phyloP scores from a whole-genome alignment of 805 yeast species.

The Candida qinlingensis region DNA sequence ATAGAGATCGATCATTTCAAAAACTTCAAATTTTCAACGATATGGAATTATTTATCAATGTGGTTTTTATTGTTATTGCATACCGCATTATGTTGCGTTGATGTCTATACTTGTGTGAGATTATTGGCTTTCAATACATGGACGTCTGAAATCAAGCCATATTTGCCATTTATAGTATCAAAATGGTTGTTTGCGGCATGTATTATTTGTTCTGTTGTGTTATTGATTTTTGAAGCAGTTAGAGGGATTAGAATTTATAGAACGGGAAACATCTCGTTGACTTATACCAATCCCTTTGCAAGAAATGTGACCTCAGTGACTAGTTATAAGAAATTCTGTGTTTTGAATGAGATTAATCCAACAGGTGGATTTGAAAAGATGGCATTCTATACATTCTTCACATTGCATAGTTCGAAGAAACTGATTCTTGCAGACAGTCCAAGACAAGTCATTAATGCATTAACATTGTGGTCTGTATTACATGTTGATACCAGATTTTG shows the following conservation, averaged over 20 bases:
- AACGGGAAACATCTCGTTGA: constrained; percentile 60
- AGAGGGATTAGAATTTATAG: constrained; percentile 54
- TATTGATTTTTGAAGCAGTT: constrained; percentile 50
- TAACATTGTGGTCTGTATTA: constrained; percentile 56
- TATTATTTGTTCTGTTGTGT: constrained; percentile 61
- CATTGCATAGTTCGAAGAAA: constrained; percentile 55
- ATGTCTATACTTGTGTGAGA: constrained; percentile 73
- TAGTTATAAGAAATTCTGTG: constrained; percentile 63
- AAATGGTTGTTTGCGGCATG: constrained; percentile 80
- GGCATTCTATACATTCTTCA: constrained; percentile 59
- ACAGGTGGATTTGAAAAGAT: constrained; percentile 58
- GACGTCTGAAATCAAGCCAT: constrained; percentile 50
- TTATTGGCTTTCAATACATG: constrained; percentile 68
- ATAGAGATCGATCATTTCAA: constrained; percentile 42
- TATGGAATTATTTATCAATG: constrained; percentile 37
- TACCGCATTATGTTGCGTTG: constrained; percentile 55
- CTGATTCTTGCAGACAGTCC: constrained; percentile 79
- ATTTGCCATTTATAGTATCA: constrained; percentile 43
- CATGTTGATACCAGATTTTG: constrained; percentile 28
- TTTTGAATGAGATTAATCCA: constrained; percentile 67
- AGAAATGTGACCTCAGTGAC: constrained; percentile 49
- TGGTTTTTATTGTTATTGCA: constrained; percentile 37
- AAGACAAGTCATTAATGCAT: constrained; percentile 77
- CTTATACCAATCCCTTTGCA: constrained; percentile 65
- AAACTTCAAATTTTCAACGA: constrained; percentile 38